Evolutionary conservation across 257 asterid genomes (phyloP).

Genomic region (Scutellaria minor): DNA sequence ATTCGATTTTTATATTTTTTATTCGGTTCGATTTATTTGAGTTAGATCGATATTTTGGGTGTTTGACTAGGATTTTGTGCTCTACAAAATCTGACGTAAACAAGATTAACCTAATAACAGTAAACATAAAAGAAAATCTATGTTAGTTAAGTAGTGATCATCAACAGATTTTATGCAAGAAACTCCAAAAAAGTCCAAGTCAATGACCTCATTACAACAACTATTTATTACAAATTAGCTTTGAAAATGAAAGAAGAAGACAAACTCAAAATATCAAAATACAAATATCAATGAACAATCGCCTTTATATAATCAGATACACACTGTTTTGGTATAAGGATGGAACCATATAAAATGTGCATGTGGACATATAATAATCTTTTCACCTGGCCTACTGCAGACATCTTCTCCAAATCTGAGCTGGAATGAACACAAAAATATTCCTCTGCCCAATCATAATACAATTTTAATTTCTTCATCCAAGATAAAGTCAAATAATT

Average conservation of each 20-base stretch:
- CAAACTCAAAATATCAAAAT: neutral
- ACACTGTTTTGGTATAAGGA: neutral
- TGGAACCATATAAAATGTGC: neutral
- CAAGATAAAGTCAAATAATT: neutral
- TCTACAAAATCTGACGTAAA: no score
- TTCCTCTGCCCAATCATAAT: neutral
- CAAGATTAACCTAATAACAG: no score
- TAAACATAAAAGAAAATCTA: no score
- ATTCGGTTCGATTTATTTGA: no score
- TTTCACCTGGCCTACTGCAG: neutral
- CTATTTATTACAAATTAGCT: no score
- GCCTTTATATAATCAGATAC: neutral
- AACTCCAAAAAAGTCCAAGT: no score
- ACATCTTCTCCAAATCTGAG: slow-evolving; percentile 13
- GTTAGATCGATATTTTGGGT: no score
- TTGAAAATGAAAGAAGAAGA: neutral
- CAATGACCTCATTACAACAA: no score
- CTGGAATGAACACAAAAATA: slow-evolving; percentile 4
- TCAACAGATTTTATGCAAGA: no score
- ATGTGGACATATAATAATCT: neutral
- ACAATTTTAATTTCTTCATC: neutral
- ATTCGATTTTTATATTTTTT: no score
- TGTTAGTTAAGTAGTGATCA: no score
- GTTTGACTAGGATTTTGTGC: no score
- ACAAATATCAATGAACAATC: neutral